Evolutionary conservation across 305 asterid genomes (phyloP), one percentile per base, ranked within the genome.

Genomic region (Fraxinus dipetala): DNA sequence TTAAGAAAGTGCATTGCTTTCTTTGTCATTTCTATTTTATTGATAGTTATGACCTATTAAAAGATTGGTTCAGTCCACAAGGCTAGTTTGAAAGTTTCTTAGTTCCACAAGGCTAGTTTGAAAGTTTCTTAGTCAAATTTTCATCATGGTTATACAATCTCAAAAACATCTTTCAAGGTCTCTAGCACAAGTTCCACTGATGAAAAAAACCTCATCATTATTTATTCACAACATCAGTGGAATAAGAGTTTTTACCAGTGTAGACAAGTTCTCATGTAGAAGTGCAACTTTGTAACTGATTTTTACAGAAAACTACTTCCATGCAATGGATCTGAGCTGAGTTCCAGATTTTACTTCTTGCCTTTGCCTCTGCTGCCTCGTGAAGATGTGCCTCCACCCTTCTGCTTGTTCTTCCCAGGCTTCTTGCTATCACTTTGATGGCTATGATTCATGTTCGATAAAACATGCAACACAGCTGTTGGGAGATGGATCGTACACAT

Each of bases 401-500:
- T 94, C 84, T 92, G 93, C 92, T 92, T 94, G 81, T 87, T 88
- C 90, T 90, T 94, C 76, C 95, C 92, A 9, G 85, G 84, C 89
- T 85, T 95, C 86, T 86, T 93, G 83, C 89, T 84, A 38, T 86
- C 84, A 67, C 85, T 88, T 78, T 87, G 93, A 77, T 87, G 72
- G 73, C 84, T 87, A 32, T 83, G 92, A 80, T 80, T 89, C 85
- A 87, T 92, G 72, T 78, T 85, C 69, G 85, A 89, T 80, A 96
- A 96, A 20, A 89, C 90, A 79, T 93, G 98, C 16, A 98, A 95
- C 70, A 86, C 95, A 5, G 98, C 84, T 35, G 98, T 89, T 77
- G 3, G 98, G 98, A 84, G 89, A 14, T 59, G 99, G 98, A 86
- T 95, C 98, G n/a, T 94, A 94, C 78, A 94, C 99, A 80, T 93